Base-by-base conservation (phyloP, 2,329 filamentous ascomycete genomes). In the Alternaria novae-zelandiae region DNA sequence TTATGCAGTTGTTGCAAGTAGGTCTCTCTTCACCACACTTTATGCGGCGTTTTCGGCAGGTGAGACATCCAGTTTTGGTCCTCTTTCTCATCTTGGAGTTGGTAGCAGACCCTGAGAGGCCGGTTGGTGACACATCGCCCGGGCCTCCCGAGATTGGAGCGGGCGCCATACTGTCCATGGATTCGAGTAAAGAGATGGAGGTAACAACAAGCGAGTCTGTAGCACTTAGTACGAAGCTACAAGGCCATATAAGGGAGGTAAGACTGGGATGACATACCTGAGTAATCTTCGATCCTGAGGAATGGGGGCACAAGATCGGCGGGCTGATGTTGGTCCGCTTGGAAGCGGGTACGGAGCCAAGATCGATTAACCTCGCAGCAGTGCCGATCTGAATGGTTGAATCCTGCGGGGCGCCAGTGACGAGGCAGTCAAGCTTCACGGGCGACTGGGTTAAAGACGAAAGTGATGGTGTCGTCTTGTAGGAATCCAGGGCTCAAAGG, bases 11-110 rank as follows among this genome's bases (percentile, higher is more conserved):
- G 74, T 86, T 89, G 81, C 93, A 96, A 26, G 87, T 91, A 25
- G 93, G 93, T 54, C 91, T 88, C 73, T 93, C 92, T 79, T 98
- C 96, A 66, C 96, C 96, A 80, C 96, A 99, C 82, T 98, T 99
- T 81, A 99, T 98, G 66, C 96, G 91, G 57, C 96, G 90, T 81
- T 92, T 95, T 67, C 96, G 91, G 82, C 96, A 99, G 61, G 96
- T 97, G 64, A 97, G 82, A 78, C 94, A 97, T 13, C 94, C 94
- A 3, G 94, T 97, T 82, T 97, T 97, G 55, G 94, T 97, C 73
- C 94, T 76, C 69, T 82, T 82, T 59, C 79, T 76, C 73, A 79
- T 74, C 67, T 80, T 79, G 57, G 74, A 62, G 57, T 71, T 75
- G 23, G 70, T 60, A 36, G 72, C 58, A 46, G 68, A 56, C 30